Percentiles rank a stretch among this genome's conserved stretches.
These are phyloP conservation scores for Carallia brachiata DNA, from an alignment of 345 rosid genomes.

Conservation along the genomic window DNA sequence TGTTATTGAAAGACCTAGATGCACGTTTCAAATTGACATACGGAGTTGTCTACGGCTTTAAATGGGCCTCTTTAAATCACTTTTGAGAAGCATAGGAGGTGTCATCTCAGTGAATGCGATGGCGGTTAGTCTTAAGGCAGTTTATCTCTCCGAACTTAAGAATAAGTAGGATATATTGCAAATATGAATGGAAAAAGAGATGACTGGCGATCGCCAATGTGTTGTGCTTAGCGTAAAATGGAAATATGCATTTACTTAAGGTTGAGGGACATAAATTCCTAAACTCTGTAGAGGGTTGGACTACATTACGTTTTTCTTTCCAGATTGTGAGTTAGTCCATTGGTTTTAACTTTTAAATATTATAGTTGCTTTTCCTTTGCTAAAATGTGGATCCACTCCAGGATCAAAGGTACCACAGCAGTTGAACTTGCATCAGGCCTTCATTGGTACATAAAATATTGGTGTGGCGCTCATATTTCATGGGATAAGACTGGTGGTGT, in stretches of 20 bases:
- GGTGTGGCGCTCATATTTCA: conserved; percentile 86
- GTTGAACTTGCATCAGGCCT: conserved; percentile 89
- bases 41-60: too few relatives aligned
- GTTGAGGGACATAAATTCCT: too few relatives aligned
- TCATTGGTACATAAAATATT: conserved; percentile 88
- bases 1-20: too few relatives aligned
- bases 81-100: not conserved
- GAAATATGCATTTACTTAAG: not conserved
- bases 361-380: not conserved
- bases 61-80: too few relatives aligned
- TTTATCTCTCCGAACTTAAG: not conserved
- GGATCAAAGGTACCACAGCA: conserved; percentile 79
- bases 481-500: conserved; percentile 94
- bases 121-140: not conserved
- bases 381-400: conserved; percentile 21
- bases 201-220: too few relatives aligned
- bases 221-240: not conserved
- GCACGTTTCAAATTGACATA: too few relatives aligned
- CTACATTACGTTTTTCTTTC: not conserved
- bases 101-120: not conserved
- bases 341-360: not conserved
- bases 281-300: not conserved
- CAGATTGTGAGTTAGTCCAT: not conserved
- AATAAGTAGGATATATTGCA: not conserved
- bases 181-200: too few relatives aligned